Base-by-base conservation (phyloP, 148 eudicot genomes). In the Arbutus unedo region DNA sequence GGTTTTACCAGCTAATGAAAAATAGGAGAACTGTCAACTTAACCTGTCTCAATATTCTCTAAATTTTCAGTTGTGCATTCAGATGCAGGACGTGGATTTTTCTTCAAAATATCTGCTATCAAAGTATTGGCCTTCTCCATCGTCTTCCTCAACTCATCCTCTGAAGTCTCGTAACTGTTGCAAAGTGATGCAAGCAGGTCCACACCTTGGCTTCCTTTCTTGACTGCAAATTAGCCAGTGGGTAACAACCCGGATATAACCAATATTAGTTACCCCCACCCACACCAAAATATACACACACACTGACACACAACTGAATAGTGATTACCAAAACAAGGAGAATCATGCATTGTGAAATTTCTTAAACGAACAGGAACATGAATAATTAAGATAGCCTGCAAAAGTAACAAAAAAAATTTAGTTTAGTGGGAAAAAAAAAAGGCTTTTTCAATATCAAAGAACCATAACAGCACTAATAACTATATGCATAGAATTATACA, bases 121-220 rank as follows among this genome's bases (percentile, higher is more conserved):
- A 97, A 79, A 49, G 82, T 87, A 90, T 94, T 93, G 18, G 95
- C 88, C 85, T 92, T 90, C 79, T 88, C 94, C 91, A 92, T 86
- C 84, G 90, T 91, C 80, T 85, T 85, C 86, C 88, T 92, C 87
- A 97, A 86, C 82, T 92, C 99, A 78, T 97, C 98, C 88, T 93
- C 97, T 45, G 96, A 90, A 47, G 99, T 93, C 60, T 93, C 91
- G 78, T 93, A 91, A 72, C 81, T 92, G 80, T 84, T 83, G 87
- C 97, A 90, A 85, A 97, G 98, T 83, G 97, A 90, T 79, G 90
- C 97, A 85, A 97, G 81, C 84, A 97, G 85, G 89, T 94, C 93
- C 74, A 91, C 90, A 67, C 92, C 95, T 84, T 85, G 91, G 81
- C 84, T 85, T 4, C 87, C 91, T 83, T 88, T 97, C 87, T 81